Evolutionary conservation across 768 basidiomycete species (phyloP).

Genomic region (Hortiboletus campestris): DNA sequence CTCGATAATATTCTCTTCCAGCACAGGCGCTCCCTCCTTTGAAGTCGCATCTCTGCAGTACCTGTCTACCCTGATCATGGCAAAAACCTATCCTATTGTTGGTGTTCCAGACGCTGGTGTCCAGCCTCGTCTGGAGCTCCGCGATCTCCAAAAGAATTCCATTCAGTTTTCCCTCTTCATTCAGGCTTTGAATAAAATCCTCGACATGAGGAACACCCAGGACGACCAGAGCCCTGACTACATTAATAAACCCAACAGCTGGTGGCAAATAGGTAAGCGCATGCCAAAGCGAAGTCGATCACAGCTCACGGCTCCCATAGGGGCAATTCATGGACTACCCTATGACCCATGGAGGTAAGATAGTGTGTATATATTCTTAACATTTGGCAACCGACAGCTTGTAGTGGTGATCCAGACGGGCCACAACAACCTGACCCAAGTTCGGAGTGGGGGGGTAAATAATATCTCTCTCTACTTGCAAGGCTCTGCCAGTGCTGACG

Average conservation of each 20-base stretch:
- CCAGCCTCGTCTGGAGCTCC: slow-evolving; percentile 17
- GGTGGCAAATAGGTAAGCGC: slow-evolving; percentile 19
- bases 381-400: background rate
- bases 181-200: slow-evolving; percentile 8
- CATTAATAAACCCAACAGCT: slow-evolving; percentile 18
- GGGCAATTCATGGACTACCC: slow-evolving; percentile 18
- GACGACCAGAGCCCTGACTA: slow-evolving; percentile 1
- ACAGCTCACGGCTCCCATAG: background rate
- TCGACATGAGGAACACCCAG: background rate
- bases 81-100: slow-evolving; percentile 9
- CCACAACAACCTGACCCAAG: slow-evolving; percentile 5
- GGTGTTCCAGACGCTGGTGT: slow-evolving; percentile 1
- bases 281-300: background rate
- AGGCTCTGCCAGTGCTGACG: background rate
- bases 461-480: background rate
- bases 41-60: background rate
- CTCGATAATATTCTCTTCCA: background rate
- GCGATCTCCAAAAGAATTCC: slow-evolving; percentile 9
- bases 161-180: slow-evolving; percentile 21
- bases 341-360: slow-evolving; percentile 11
- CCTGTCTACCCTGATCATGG: slow-evolving; percentile 3
- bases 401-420: slow-evolving; percentile 19
- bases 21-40: background rate
- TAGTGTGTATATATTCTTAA: background rate
- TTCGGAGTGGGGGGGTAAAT: slow-evolving; percentile 9